phyloP scores from a whole-genome alignment of 768 basidiomycete genomes.

The Pulveroboletus sp. region DNA sequence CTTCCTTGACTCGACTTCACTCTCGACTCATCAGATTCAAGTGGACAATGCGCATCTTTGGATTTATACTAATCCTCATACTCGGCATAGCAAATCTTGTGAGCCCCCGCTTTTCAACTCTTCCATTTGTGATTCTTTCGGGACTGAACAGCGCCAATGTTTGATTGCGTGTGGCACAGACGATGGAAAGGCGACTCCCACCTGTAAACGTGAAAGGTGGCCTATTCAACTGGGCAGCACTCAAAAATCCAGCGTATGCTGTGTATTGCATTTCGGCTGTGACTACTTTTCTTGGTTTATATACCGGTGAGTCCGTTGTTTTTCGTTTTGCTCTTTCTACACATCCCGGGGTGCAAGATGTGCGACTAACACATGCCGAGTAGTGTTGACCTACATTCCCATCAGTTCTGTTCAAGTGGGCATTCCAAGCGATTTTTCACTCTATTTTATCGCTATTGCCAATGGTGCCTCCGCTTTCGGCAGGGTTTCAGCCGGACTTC shows the following conservation, averaged over 20 bases:
- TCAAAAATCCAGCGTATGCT: conserved; percentile 44
- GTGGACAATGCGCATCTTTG: conserved; percentile 73
- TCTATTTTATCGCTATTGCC: conserved; percentile 64
- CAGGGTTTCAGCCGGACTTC: conserved; percentile 47
- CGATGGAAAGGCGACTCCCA: conserved; percentile 45
- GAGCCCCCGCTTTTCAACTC: conserved; percentile 5
- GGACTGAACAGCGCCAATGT: neutral
- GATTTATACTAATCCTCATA: conserved; percentile 51
- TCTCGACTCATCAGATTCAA: conserved; percentile 46
- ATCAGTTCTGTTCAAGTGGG: conserved; percentile 50
- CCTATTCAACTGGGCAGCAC: conserved; percentile 50
- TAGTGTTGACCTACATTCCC: conserved; percentile 67
- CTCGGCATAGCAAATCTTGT: conserved; percentile 55
- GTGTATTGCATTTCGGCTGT: conserved; percentile 56
- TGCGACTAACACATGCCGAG: neutral
- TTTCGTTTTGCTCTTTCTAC: neutral
- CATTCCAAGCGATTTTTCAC: conserved; percentile 45
- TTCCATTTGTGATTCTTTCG: neutral
- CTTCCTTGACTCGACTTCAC: neutral
- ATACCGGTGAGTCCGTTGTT: conserved; percentile 44
- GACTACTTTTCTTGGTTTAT: conserved; percentile 61
- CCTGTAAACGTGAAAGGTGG: conserved; percentile 52
- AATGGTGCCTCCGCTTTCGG: conserved; percentile 65
- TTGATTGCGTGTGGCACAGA: conserved; percentile 10
- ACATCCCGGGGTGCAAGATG: neutral